These are phyloP conservation scores for Geranium incanum DNA, from an alignment of 441 rosid genomes.

Conservation along the genomic window DNA sequence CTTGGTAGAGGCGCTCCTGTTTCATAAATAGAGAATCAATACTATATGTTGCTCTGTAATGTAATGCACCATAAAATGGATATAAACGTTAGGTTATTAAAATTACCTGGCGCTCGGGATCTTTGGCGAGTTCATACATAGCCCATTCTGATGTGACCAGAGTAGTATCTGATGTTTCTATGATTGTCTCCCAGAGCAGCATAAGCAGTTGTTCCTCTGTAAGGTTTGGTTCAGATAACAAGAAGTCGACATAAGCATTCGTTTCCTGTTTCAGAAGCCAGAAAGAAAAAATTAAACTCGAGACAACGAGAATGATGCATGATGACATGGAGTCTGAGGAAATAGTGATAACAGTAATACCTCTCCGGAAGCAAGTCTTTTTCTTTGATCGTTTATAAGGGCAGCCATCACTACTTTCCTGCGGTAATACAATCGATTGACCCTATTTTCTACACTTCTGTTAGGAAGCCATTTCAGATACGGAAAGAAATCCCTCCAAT, in stretches of 20 bases:
- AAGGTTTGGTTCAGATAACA: slow-evolving; percentile 51
- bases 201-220: slow-evolving; percentile 49
- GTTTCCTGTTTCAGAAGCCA: slow-evolving; percentile 31
- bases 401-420: slow-evolving; percentile 61
- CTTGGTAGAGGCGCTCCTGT: slow-evolving; percentile 44
- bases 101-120: slow-evolving; percentile 42
- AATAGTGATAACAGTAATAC: slow-evolving; percentile 19
- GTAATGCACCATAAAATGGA: not conserved
- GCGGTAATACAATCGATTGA: slow-evolving; percentile 34
- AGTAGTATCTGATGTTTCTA: slow-evolving; percentile 64
- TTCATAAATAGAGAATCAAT: not conserved
- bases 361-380: slow-evolving; percentile 44
- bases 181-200: slow-evolving; percentile 71
- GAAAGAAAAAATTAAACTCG: not conserved
- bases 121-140: slow-evolving; percentile 64
- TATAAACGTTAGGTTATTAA: not conserved
- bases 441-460: slow-evolving; percentile 39
- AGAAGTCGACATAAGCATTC: slow-evolving; percentile 47
- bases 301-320: not conserved
- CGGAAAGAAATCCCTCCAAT: slow-evolving; percentile 96
- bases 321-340: not conserved
- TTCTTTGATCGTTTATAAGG: slow-evolving; percentile 41
- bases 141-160: slow-evolving; percentile 82
- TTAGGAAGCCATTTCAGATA: slow-evolving; percentile 77
- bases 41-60: not conserved